Base-by-base conservation (phyloP, 768 basidiomycete genomes). In the Dioszegia aurantiaca region DNA sequence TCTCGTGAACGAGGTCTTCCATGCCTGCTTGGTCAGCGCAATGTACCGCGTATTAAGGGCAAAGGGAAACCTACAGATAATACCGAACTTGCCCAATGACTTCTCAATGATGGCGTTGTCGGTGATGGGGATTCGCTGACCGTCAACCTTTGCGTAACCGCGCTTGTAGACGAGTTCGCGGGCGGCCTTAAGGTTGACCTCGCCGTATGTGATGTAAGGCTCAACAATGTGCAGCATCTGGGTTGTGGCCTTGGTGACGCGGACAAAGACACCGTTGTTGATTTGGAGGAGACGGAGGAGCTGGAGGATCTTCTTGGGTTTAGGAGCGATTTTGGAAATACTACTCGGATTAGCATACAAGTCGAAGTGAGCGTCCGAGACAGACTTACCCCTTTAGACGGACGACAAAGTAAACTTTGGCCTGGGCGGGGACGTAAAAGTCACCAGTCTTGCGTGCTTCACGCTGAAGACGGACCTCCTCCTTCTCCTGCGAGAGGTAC, bases 321-420 rank as follows among this genome's bases (percentile, higher is more conserved):
- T 99, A 60, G 95, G 95, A 56, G 95, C 91, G 76, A 99, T 95
- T 78, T 98, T 90, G 79, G 97, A 98, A 83, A 99, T 92, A 94
- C 95, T 92, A 66, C n/a, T 10, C 26, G 5, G 4, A 44, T 17
- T 19, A 51, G 28, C 55, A 16, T 4, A 39, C 16, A 6, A 17
- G 2, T 17, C 3, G 39, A 3, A n/a, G 19, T 36, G 17, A 36
- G 63, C 27, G 21, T n/a, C 17, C n/a, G 3, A 6, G 6, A 14
- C n/a, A 9, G 14, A 83, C 89, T 77, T 73, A 93, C 90, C 91
- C 94, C 77, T 90, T 87, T 77, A 98, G 91, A 80, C 95, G 87
- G 73, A 99, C 80, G 68, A 99, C 94, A 68, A 99, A 98, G 84
- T 88, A 93, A 44, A 99, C 86, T 81, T 97, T 99, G 65, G 94